These are phyloP conservation scores for Boletus vinaceobasis DNA, from an alignment of 768 basidiomycete species.

Conservation along the genomic window DNA sequence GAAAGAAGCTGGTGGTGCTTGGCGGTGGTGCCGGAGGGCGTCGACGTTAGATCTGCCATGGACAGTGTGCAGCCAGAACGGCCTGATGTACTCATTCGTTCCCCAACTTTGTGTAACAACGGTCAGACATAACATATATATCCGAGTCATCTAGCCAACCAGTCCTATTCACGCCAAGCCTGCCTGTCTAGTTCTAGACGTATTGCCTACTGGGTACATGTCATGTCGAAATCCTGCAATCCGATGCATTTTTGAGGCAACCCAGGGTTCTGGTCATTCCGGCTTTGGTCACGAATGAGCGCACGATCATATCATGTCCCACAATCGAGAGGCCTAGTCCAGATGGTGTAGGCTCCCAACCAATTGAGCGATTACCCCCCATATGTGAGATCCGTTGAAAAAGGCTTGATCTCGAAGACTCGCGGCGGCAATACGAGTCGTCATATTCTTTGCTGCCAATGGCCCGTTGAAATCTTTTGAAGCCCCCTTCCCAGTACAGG, in stretches of 20 bases:
- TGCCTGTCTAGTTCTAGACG: not conserved
- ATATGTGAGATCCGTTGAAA: too few relatives aligned
- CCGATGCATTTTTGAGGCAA: not conserved
- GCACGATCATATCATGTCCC: not conserved
- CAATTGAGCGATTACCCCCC: too few relatives aligned
- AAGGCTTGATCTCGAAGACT: not conserved
- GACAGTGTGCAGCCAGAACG: not conserved
- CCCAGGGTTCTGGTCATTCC: too few relatives aligned
- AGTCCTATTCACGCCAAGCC: too few relatives aligned
- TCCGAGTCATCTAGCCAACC: not conserved
- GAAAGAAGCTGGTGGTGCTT: conserved; percentile 65
- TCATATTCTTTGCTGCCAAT: not conserved
- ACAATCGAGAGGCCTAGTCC: not conserved
- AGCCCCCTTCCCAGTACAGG: not conserved
- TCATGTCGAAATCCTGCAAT: not conserved
- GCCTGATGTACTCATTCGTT: not conserved
- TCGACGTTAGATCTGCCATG: conserved; percentile 30
- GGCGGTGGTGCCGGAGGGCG: conserved; percentile 61
- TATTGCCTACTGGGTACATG: not conserved
- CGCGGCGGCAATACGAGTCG: not conserved
- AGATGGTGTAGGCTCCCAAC: not conserved
- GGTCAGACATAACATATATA: conserved; percentile 5
- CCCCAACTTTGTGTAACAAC: conserved; percentile 12
- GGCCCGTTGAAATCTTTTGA: not conserved
- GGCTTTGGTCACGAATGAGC: not conserved